phyloP scores from a whole-genome alignment of 202 grass and related monocot genomes.

The Schoenoplectus tabernaemontani region DNA sequence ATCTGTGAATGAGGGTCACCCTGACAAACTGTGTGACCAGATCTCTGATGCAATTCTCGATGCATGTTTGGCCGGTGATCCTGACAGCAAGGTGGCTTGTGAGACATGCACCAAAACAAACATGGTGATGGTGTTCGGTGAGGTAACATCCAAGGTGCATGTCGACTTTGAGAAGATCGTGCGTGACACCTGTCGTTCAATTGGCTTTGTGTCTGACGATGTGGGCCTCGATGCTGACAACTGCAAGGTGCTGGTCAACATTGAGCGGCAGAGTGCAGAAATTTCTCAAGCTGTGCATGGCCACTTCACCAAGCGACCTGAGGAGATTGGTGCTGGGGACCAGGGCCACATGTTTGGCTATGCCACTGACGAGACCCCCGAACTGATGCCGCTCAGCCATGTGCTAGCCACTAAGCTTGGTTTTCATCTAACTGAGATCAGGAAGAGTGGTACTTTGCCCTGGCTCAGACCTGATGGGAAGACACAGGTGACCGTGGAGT shows the following conservation, averaged over 20 bases:
- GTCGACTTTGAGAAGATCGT: conserved; percentile 71
- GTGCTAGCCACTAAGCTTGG: conserved; percentile 65
- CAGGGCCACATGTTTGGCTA: conserved; percentile 90
- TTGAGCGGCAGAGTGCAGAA: conserved; percentile 62
- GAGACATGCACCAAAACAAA: conserved; percentile 84
- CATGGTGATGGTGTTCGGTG: conserved; percentile 85
- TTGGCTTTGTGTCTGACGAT: conserved; percentile 52
- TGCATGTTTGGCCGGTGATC: conserved; percentile 53
- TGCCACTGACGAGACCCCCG: conserved; percentile 65
- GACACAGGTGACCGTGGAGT: conserved; percentile 73
- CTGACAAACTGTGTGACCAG: conserved; percentile 61
- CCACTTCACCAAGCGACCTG: conserved; percentile 64
- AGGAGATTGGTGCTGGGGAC: conserved; percentile 76
- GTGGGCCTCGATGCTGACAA: conserved; percentile 60
- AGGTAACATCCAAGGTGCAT: conserved; percentile 68
- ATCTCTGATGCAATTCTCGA: conserved; percentile 67
- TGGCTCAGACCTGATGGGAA: conserved; percentile 75
- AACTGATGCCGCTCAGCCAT: conserved; percentile 77
- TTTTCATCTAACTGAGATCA: conserved; percentile 50
- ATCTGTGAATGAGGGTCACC: conserved; percentile 60
- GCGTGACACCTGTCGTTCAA: conserved; percentile 58
- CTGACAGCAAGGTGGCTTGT: conserved; percentile 76
- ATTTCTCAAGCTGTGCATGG: conserved; percentile 66
- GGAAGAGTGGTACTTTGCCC: conserved; percentile 53
- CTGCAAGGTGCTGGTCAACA: conserved; percentile 72